Percentiles rank a stretch among this genome's conserved stretches.
These are phyloP conservation scores for Fusarium torulosum DNA, from an alignment of 2,329 filamentous ascomycete species.

Conservation along the genomic window DNA sequence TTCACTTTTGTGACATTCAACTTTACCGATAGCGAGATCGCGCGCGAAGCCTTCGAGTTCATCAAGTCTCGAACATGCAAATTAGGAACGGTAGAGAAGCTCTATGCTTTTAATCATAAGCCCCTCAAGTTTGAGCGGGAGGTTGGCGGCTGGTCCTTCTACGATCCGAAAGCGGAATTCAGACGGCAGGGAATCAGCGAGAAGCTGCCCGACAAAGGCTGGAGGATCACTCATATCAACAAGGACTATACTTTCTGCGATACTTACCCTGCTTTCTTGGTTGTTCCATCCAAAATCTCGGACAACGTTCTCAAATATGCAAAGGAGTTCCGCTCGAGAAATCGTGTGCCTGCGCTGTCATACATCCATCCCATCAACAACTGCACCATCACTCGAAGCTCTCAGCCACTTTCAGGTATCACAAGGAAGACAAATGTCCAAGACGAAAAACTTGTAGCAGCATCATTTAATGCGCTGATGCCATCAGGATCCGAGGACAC, in stretches of 20 bases:
- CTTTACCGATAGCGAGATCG: constrained; percentile 79
- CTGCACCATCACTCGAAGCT: constrained; percentile 94
- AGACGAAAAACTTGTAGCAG: constrained; percentile 91
- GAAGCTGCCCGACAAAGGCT: constrained; percentile 81
- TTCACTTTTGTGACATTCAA: constrained; percentile 95
- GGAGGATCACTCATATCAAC: constrained; percentile 93
- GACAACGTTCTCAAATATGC: constrained; percentile 97
- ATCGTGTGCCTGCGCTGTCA: constrained; percentile 87
- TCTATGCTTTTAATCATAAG: constrained; percentile 90
- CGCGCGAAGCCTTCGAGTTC: constrained; percentile 87
- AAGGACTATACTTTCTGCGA: constrained; percentile 90
- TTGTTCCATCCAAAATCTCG: constrained; percentile 90
- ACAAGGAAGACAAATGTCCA: constrained; percentile 91
- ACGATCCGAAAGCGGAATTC: constrained; percentile 88
- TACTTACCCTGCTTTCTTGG: constrained; percentile 88
- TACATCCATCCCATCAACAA: constrained; percentile 98
- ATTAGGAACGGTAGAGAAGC: constrained; percentile 83
- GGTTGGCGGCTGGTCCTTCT: constrained; percentile 84
- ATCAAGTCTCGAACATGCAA: constrained; percentile 86
- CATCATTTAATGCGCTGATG: constrained; percentile 77
- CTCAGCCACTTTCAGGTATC: constrained; percentile 89
- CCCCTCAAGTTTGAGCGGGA: constrained; percentile 79
- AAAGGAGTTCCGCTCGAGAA: constrained; percentile 86
- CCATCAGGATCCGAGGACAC: constrained; percentile 52
- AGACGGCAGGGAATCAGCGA: constrained; percentile 87